These are phyloP conservation scores for Backusella tuberculispora DNA, from an alignment of 192 early-diverging fungal genomes.

Conservation along the genomic window DNA sequence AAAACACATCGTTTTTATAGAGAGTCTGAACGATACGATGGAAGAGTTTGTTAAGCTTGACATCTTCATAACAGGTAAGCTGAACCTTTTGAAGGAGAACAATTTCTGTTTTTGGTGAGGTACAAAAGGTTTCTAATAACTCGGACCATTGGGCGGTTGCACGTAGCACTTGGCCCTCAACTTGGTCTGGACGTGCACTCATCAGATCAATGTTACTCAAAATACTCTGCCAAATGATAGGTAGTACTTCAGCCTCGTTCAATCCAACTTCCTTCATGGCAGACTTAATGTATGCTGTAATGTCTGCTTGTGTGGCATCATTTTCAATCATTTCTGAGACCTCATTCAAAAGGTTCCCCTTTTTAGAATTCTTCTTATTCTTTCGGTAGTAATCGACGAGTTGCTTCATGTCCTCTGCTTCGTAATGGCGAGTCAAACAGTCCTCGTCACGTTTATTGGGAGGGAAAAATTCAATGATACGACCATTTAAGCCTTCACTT, in stretches of 20 bases:
- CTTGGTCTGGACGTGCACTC: conserved; percentile 75
- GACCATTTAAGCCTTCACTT: conserved; percentile 71
- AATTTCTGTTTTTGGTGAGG: conserved; percentile 85
- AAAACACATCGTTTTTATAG: conserved; percentile 91
- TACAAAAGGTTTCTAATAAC: conserved; percentile 76
- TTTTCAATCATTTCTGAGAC: conserved; percentile 57
- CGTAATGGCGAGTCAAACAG: conserved; percentile 89
- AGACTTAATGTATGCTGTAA: conserved; percentile 65
- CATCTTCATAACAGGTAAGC: conserved; percentile 85
- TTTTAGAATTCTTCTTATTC: conserved; percentile 67
- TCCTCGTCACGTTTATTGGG: conserved; percentile 88
- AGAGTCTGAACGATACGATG: conserved; percentile 78
- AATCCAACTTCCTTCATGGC: conserved; percentile 69
- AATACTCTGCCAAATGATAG: conserved; percentile 83
- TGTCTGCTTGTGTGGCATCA: conserved; percentile 50
- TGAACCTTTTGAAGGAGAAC: conserved; percentile 86
- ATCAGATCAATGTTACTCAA: conserved; percentile 79
- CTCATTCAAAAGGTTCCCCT: conserved; percentile 64
- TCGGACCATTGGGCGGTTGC: conserved; percentile 72
- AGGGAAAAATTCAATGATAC: conserved; percentile 90
- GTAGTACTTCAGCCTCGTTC: conserved; percentile 75
- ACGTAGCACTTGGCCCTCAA: conserved; percentile 72
- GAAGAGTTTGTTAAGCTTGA: conserved; percentile 87
- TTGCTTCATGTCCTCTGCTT: conserved; percentile 89
- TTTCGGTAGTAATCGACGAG: conserved; percentile 82